phyloP scores from a whole-genome alignment of 768 basidiomycete genomes.

The Tylopilus sp. region DNA sequence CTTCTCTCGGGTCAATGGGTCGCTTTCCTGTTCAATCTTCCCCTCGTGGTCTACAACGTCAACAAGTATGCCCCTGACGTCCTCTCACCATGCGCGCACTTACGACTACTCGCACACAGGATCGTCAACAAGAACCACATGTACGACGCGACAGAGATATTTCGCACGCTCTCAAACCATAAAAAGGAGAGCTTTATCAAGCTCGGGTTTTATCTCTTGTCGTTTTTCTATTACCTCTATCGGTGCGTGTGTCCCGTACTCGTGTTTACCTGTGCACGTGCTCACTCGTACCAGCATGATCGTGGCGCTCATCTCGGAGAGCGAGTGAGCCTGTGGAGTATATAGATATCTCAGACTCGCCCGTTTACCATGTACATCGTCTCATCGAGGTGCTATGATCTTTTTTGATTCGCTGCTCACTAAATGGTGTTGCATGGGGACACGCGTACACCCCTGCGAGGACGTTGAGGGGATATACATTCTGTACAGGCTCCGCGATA shows the following conservation, averaged over 20 bases:
- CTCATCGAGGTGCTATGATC: no score
- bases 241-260: conserved; percentile 47
- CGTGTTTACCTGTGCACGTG: not conserved
- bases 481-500: no score
- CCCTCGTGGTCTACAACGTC: conserved; percentile 84
- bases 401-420: no score
- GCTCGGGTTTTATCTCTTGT: conserved; percentile 88
- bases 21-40: conserved; percentile 86
- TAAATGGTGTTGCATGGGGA: no score
- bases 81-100: no score
- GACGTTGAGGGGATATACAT: no score
- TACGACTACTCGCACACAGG: conserved; percentile 37
- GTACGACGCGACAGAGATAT: conserved; percentile 99
- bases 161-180: conserved; percentile 88
- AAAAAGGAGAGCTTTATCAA: conserved; percentile 97
- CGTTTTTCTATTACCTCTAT: conserved; percentile 91
- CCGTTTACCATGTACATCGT: no score
- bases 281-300: conserved; percentile 63
- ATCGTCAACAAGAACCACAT: conserved; percentile 93
- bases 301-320: conserved; percentile 79
- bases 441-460: no score
- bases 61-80: conserved; percentile 71
- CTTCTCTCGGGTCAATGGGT: conserved; percentile 94
- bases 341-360: conserved; percentile 19
- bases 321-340: conserved; percentile 42